These are phyloP conservation scores for Syncephalis plumigaleata DNA, from an alignment of 371 early-diverging fungal genomes.

Conservation along the genomic window DNA sequence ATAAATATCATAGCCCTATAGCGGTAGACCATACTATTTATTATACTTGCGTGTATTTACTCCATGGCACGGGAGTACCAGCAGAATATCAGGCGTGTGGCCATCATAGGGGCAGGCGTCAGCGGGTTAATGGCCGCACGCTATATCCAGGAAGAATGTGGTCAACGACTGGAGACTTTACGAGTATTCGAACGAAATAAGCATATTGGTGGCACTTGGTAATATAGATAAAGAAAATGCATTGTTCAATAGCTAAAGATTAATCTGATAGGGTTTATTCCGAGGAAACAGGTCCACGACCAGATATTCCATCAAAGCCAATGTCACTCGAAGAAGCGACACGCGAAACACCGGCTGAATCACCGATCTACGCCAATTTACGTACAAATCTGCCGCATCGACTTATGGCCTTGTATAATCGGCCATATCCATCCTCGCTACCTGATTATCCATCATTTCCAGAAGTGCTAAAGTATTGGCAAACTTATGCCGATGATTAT, in stretches of 20 bases:
- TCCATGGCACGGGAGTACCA: too few species aligned
- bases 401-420: conserved; percentile 33
- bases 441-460: conserved; percentile 8
- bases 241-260: neutral
- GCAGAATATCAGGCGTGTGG: conserved; percentile 20
- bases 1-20: too few species aligned
- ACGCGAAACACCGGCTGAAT: conserved; percentile 3
- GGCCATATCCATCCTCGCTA: conserved; percentile 15
- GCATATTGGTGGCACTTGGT: conserved; percentile 26
- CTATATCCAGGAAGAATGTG: conserved; percentile 12
- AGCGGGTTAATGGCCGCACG: conserved; percentile 21
- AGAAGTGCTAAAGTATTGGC: conserved; percentile 23
- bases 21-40: too few species aligned
- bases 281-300: conserved; percentile 9
- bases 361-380: conserved; percentile 33
- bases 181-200: conserved; percentile 15
- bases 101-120: conserved; percentile 26
- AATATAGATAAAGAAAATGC: neutral
- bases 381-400: conserved; percentile 35
- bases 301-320: conserved; percentile 14
- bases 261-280: conserved; percentile 17
- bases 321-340: conserved; percentile 16
- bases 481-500: conserved; percentile 12
- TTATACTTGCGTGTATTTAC: too few species aligned
- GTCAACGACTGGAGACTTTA: too few species aligned